Base-by-base conservation (phyloP, 108 stramenopile genomes). In the Skeletonema grethae region DNA sequence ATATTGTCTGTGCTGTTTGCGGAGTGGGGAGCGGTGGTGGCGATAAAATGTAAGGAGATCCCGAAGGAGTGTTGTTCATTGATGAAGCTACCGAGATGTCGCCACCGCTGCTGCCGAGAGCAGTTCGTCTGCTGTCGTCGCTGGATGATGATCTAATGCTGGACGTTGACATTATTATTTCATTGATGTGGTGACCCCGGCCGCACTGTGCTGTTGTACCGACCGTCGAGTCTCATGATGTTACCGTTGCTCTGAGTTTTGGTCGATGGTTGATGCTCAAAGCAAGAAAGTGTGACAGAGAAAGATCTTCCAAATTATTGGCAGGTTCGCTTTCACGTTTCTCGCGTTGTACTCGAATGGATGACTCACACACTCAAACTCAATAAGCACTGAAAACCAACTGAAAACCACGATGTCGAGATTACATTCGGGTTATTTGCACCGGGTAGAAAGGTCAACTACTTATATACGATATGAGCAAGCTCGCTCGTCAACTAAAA, bases 31-130 rank as follows among this genome's bases (percentile, higher is more conserved):
- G 50, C 8, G 50, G 22, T 22, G 50, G 50, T n/a, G 50, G 50
- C 18, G 50, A 53, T 53, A 53, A 53, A 53, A 53, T 22, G 22
- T 24, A 53, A 15, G 50, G 22, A 53, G 50, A 53, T 53, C 15
- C 50, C 22, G 20, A 9, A 53, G 50, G 41, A 43, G 41, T 43
- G 41, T 43, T 43, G 41, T 43, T 43, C 15, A 43, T n/a, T 16
- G 50, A 53, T 16, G 50, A 53, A 7, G 50, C 50, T 53, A 24
- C 18, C 50, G 50, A 43, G 41, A 43, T n/a, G 41, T 15, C 15
- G 41, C 15, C 41, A n/a, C 41, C 41, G 10, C 41, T n/a, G 13
- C 41, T n/a, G 13, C 41, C 15, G 0, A 5, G 20, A 53, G 2
- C 8, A 24, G 9, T 2, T 9, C 7, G 50, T 16, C 22, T n/a